These are phyloP conservation scores for Nymphaea thermarum DNA, from an alignment of 164 flowering plant genomes.

Conservation along the genomic window DNA sequence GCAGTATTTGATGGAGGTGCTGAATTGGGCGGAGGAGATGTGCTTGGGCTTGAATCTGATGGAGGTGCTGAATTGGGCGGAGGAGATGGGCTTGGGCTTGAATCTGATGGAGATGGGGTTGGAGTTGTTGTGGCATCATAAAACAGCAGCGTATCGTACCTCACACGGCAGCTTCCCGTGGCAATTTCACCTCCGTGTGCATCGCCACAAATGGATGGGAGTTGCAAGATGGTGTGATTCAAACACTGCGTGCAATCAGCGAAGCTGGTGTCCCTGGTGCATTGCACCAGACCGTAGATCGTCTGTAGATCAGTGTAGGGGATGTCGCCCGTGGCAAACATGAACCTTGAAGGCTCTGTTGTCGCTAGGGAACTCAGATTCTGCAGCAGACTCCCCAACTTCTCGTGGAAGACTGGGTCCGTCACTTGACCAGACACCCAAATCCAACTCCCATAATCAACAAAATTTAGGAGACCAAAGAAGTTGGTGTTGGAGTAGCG, in stretches of 20 bases:
- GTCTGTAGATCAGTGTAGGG: background rate
- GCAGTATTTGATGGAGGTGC: too few species aligned
- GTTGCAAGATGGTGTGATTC: background rate
- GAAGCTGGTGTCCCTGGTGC: background rate
- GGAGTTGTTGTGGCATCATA: background rate
- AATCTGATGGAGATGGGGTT: background rate
- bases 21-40: too few species aligned
- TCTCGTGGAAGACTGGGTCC: background rate
- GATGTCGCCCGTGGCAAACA: background rate
- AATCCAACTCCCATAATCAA: background rate
- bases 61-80: background rate
- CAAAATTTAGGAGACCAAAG: background rate
- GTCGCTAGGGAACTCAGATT: background rate
- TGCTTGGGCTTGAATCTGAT: too few species aligned
- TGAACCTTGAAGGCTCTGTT: background rate
- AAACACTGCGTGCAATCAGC: background rate
- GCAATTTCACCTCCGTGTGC: slow-evolving; percentile 1
- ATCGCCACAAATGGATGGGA: background rate
- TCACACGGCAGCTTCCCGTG: slow-evolving; percentile 1
- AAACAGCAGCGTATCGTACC: slow-evolving; percentile 3
- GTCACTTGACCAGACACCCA: background rate
- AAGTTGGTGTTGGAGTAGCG: slow-evolving; percentile 3
- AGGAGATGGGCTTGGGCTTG: background rate
- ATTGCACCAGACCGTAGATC: slow-evolving; percentile 3
- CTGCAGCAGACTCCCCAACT: background rate